phyloP scores from a whole-genome alignment of 1,284 basidiomycete species.

The Anthracocystis walkeri region DNA sequence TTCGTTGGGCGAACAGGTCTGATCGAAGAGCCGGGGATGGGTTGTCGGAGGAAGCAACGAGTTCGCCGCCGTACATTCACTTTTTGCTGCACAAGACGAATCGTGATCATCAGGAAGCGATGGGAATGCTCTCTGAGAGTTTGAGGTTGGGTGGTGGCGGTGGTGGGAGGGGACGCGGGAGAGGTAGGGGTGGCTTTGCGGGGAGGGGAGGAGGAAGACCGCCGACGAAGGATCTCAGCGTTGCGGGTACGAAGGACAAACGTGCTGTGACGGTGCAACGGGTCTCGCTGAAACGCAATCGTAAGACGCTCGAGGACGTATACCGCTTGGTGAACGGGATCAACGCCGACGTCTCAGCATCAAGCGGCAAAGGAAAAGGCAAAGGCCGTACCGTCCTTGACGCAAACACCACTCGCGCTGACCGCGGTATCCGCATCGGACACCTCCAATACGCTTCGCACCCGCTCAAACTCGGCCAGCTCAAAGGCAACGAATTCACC shows the following conservation, averaged over 20 bases:
- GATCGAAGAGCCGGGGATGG: constrained; percentile 68
- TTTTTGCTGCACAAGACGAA: constrained; percentile 98
- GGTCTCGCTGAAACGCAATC: constrained; percentile 83
- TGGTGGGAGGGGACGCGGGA: constrained; percentile 33
- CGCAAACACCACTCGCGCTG: constrained; percentile 41
- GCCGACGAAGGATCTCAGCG: constrained; percentile 76
- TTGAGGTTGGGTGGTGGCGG: constrained; percentile 65
- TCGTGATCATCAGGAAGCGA: constrained; percentile 94
- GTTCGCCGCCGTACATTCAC: constrained; percentile 82
- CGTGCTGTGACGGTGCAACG: constrained; percentile 94
- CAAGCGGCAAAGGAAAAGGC: constrained; percentile 26
- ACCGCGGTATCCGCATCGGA: constrained; percentile 83
- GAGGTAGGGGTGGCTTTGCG: constrained; percentile 34
- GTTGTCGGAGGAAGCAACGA: constrained; percentile 71
- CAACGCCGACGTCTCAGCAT: constrained; percentile 52
- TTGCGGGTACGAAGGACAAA: constrained; percentile 98
- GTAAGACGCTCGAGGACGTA: constrained; percentile 83
- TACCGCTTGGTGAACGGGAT: constrained; percentile 75
- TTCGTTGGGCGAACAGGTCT: constrained; percentile 76
- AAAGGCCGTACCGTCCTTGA: constrained; percentile 38
- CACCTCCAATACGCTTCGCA: constrained; percentile 87
- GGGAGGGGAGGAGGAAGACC: constrained; percentile 31
- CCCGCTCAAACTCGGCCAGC: constrained; percentile 88
- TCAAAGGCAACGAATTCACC: constrained; percentile 94
- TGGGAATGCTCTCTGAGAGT: constrained; percentile 77